Evolutionary conservation across 345 rosid species (phyloP), one percentile per base, ranked within the genome.

Genomic region (Barbarea vulgaris): DNA sequence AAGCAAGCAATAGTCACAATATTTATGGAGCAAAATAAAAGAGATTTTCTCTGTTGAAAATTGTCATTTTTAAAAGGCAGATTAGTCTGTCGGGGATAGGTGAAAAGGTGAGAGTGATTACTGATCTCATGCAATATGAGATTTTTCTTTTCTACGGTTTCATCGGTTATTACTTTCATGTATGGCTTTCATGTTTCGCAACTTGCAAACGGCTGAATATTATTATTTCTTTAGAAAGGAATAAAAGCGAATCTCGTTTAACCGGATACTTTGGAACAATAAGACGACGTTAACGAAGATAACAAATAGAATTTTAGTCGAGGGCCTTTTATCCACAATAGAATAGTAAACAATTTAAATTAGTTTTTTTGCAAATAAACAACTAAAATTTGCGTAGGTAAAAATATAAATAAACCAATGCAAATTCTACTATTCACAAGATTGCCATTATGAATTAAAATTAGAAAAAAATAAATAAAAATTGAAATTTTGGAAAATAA

Each of bases 1-100:
- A 83, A 88, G 68, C 78, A 84, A 83, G 80, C 84, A 86, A 60
- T 90, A 72, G 80, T 12, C n/a, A 7, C n/a, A 28, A 13, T 17
- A 13, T 17, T 64, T 28, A 17, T 47, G 69, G 37, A 61, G 37
- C 37, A 44, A 46, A 64, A 64, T 46, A 64, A 64, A 53, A 27
- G 55, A 10, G 12, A 21, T 37, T 37, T 22, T 58, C 44, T 33
- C 21, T 73, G 71, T 42, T 65, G 25, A 4, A 24, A 57, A 9
- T 0, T 46, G 28, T 56, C 18, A 9, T 65, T 55, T 47, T 3
- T 6, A 60, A 47, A 58, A 48, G 72, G 48, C 48, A 44, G 48
- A 44, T 44, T 58, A 39, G 34, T 75, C 68, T 75, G 78, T 36
- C 66, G 57, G 31, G 12, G 41, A 74, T 65, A 33, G 36, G 57